Evolutionary conservation across 768 basidiomycete species (phyloP), one percentile per base, ranked within the genome.

Genomic region (Russula abietina): DNA sequence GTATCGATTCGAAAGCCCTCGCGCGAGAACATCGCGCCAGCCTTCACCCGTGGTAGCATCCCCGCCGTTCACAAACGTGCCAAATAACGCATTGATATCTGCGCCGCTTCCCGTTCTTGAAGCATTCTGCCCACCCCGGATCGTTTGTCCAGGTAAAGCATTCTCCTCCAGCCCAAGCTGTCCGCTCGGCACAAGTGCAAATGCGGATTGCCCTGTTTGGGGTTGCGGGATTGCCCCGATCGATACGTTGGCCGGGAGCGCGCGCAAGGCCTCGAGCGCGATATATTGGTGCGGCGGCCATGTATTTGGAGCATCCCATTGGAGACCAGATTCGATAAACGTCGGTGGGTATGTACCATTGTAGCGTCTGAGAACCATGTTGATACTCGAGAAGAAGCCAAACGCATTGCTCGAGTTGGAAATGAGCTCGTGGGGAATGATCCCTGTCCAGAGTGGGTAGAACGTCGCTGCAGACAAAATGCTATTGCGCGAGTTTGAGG

Each of bases 201-300:
- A 95, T 0, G 84, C 80, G 4, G 84, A 85, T 57, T 83, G 75
- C 55, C 80, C 78, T 3, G 73, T 66, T 0, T 76, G 65, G 1
- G 83, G 81, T 3, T 77, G 72, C 12, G 89, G 83, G n/a, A 88
- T 73, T 1, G 79, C 39, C 9, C 79, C 78, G 10, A 75, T 78
- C 0, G 91, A 85, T 39, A 94, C 69, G 71, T 91, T 89, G 22
- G 84, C 69, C 0, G 91, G 91, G 17, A 98, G 76, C 12, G 84
- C 81, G 41, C 81, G 80, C 43, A 98, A 82, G 0, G 93, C 93
- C 60, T 87, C 78, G 50, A 96, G 80, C 28, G 83, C 75, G 65
- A 96, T 89, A 72, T 92, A 87, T 65, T 89, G 88, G 68, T 91
- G 88, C 10, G 89, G 88, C 19, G 91, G 90, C 93, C 92, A 97